Evolutionary conservation across 2,329 filamentous ascomycete species (phyloP).

Genomic region (Epicoccum sorghinum): DNA sequence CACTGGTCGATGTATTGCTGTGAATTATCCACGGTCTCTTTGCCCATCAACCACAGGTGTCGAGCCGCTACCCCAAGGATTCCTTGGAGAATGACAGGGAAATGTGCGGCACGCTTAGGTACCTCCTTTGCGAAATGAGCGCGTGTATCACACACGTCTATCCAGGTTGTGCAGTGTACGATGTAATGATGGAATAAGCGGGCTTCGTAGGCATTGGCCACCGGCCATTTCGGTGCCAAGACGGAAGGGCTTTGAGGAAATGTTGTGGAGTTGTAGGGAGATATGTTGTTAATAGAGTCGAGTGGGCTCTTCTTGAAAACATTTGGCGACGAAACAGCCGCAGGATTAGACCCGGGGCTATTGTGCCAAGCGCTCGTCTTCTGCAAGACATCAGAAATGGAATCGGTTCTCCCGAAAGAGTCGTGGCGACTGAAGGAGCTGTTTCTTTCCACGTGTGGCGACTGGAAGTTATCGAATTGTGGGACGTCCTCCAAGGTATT

Average conservation of each 20-base stretch:
- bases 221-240: conserved; percentile 31
- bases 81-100: conserved; percentile 56
- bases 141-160: conserved; percentile 35
- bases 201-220: conserved; percentile 32
- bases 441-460: conserved; percentile 5
- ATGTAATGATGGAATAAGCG: conserved; percentile 39
- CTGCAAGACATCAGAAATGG: conserved; percentile 10
- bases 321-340: conserved; percentile 11
- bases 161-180: conserved; percentile 37
- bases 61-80: conserved; percentile 56
- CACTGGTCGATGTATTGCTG: conserved; percentile 55
- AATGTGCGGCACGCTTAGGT: conserved; percentile 54
- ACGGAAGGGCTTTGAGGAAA: conserved; percentile 31
- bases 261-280: conserved; percentile 33
- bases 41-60: conserved; percentile 51
- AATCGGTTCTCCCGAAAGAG: conserved; percentile 6
- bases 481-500: conserved; percentile 14
- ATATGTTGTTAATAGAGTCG: conserved; percentile 25
- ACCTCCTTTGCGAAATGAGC: conserved; percentile 54
- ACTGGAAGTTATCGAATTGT: conserved; percentile 5
- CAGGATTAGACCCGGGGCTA: conserved; percentile 20
- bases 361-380: conserved; percentile 16
- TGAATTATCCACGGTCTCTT: conserved; percentile 50
- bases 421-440: conserved; percentile 5
- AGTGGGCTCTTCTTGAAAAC: conserved; percentile 22